A percentile compares a stretch with the other conserved stretches of the same genome.
These are phyloP conservation scores for Russula earlei DNA, from an alignment of 768 basidiomycete species.

Conservation along the genomic window DNA sequence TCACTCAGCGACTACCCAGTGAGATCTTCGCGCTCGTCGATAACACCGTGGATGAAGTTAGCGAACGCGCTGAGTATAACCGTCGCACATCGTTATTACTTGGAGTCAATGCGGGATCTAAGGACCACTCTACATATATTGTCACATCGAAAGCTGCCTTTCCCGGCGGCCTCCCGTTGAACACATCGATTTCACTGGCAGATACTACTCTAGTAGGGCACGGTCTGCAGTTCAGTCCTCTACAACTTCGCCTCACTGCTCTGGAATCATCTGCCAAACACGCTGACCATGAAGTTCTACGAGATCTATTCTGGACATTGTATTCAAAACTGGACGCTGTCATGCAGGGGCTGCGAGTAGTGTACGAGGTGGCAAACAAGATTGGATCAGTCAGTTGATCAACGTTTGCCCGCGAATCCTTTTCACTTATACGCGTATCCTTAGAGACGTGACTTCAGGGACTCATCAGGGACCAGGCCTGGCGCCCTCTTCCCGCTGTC, in stretches of 20 bases:
- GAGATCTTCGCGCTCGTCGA: conserved; percentile 86
- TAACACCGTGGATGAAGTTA: conserved; percentile 79
- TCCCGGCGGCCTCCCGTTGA: conserved; percentile 17
- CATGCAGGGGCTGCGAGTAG: conserved; percentile 78
- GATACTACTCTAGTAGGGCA: conserved; percentile 5
- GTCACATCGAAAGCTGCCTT: conserved; percentile 32
- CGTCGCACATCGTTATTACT: conserved; percentile 37
- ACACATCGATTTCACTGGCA: conserved; percentile 9
- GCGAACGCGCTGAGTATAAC: conserved; percentile 79
- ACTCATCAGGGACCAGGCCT: conserved; percentile 69
- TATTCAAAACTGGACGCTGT: conserved; percentile 95
- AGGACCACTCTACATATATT: conserved; percentile 38
- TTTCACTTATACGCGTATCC: background rate
- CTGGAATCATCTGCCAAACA: conserved; percentile 65
- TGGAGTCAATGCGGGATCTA: conserved; percentile 19
- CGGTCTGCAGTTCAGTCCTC: conserved; percentile 36
- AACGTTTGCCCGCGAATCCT: background rate
- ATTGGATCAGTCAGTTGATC: conserved; percentile 72
- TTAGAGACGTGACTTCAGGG: conserved; percentile 86
- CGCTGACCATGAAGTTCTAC: conserved; percentile 75
- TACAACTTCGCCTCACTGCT: conserved; percentile 55
- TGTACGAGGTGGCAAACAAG: conserved; percentile 83
- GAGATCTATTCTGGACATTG: conserved; percentile 93
- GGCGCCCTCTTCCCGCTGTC: conserved; percentile 71
- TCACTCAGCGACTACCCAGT: conserved; percentile 70